Evolutionary conservation across 2,329 filamentous ascomycete genomes (phyloP).

Genomic region (Aureobasidium pullulans): DNA sequence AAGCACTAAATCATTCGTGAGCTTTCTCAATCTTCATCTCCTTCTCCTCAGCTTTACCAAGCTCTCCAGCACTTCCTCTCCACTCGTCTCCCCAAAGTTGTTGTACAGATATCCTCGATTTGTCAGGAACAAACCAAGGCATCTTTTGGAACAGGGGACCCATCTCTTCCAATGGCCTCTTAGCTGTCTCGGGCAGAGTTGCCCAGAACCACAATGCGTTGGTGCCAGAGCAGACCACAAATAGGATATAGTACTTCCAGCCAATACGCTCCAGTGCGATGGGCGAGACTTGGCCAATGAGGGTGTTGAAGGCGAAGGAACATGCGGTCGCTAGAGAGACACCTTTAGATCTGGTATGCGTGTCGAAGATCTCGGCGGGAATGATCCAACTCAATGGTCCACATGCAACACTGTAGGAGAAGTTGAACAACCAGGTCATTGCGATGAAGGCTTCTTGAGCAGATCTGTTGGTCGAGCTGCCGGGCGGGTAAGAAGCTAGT

Average conservation of each 20-base stretch:
- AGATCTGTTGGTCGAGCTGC: constrained; percentile 17
- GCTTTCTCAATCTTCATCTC: background rate
- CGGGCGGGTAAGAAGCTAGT: constrained; percentile 18
- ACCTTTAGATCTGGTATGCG: constrained; percentile 19
- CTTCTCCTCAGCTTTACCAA: background rate
- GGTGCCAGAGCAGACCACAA: constrained; percentile 22
- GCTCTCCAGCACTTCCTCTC: background rate
- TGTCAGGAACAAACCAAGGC: constrained; percentile 20
- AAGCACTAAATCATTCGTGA: background rate
- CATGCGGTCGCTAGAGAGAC: constrained; percentile 21
- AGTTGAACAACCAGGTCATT: constrained; percentile 24
- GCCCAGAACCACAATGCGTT: constrained; percentile 46
- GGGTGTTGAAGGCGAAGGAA: constrained; percentile 26
- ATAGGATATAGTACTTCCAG: constrained; percentile 25
- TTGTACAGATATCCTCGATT: background rate
- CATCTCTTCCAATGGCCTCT: constrained; percentile 29
- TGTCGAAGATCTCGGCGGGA: constrained; percentile 25
- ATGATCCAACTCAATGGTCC: constrained; percentile 24
- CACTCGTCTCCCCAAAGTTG: background rate
- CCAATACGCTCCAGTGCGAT: constrained; percentile 21
- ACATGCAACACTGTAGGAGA: constrained; percentile 18
- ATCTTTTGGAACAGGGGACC: constrained; percentile 21
- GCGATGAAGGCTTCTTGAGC: constrained; percentile 23
- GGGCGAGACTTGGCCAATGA: constrained; percentile 25
- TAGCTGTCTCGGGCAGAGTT: constrained; percentile 65